Conservation (phyloP, 2,329 filamentous ascomycete species). For the Trichoderma sp. region DNA sequence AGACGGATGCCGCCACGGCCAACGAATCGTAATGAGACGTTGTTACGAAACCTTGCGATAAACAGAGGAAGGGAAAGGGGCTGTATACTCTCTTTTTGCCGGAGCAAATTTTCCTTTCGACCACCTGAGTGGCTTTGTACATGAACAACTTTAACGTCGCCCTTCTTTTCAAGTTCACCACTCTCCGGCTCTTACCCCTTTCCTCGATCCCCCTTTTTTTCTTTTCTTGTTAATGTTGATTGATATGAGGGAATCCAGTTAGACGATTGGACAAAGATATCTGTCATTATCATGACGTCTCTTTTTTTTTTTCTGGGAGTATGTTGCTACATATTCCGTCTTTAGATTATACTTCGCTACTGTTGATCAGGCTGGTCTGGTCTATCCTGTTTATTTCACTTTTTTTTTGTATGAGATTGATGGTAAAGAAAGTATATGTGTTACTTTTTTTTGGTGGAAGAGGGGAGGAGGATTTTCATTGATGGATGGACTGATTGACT, state of each 20-base stretch:
- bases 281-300: conserved; percentile 6
- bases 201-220: neutral
- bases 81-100: neutral
- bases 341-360: neutral
- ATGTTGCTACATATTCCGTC: neutral
- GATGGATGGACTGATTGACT: neutral
- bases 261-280: conserved; percentile 8
- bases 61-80: neutral
- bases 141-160: neutral
- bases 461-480: neutral
- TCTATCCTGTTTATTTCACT: neutral
- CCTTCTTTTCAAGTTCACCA: neutral
- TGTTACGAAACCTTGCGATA: neutral
- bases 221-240: neutral
- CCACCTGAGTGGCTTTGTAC: neutral
- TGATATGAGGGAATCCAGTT: conserved; percentile 7
- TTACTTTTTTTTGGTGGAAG: neutral
- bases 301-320: neutral
- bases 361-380: neutral
- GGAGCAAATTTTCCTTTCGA: neutral
- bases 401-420: conserved; percentile 5
- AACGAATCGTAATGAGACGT: neutral
- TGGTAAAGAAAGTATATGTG: neutral
- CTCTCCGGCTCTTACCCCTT: neutral
- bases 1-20: neutral